Conservation (phyloP, 805 yeast species). For the Blastobotrys chiropterorum region DNA sequence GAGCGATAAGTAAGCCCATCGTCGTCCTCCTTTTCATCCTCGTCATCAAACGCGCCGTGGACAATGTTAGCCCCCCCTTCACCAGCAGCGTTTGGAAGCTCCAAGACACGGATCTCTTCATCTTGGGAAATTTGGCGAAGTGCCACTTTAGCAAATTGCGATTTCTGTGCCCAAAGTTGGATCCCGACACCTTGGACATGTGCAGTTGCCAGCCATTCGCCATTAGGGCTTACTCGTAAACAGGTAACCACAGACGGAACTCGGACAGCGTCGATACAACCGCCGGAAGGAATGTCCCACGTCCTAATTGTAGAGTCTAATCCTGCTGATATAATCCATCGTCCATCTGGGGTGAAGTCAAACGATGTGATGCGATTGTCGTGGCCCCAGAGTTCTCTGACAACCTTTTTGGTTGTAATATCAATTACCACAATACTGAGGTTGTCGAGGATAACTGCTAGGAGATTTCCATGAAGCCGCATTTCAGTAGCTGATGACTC, state of each 20-base stretch:
- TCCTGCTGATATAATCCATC: constrained; percentile 84
- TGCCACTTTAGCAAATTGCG: constrained; percentile 68
- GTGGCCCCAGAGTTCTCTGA: constrained; percentile 87
- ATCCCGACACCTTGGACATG: constrained; percentile 90
- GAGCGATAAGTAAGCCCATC: constrained; percentile 20
- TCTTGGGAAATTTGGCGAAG: constrained; percentile 70
- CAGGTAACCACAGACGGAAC: constrained; percentile 76
- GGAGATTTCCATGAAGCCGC: constrained; percentile 73
- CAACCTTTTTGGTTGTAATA: constrained; percentile 69
- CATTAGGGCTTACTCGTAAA: constrained; percentile 75
- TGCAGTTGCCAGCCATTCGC: constrained; percentile 86
- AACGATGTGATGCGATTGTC: constrained; percentile 77
- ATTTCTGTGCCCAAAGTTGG: constrained; percentile 83
- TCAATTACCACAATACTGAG: constrained; percentile 79
- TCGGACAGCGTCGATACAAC: constrained; percentile 86
- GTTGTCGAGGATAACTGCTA: constrained; percentile 83
- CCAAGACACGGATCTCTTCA: constrained; percentile 44
- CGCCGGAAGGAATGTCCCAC: constrained; percentile 97
- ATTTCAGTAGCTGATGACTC: constrained; percentile 73
- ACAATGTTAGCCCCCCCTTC: constrained; percentile 65
- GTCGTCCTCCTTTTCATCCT: constrained; percentile 31
- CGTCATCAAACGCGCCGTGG: constrained; percentile 67
- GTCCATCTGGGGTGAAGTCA: constrained; percentile 91
- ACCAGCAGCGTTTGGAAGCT: constrained; percentile 73
- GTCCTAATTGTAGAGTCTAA: constrained; percentile 86